Percentiles rank a stretch among this genome's conserved stretches.
Conservation (phyloP, 768 basidiomycete genomes). For the Suillus spraguei region DNA sequence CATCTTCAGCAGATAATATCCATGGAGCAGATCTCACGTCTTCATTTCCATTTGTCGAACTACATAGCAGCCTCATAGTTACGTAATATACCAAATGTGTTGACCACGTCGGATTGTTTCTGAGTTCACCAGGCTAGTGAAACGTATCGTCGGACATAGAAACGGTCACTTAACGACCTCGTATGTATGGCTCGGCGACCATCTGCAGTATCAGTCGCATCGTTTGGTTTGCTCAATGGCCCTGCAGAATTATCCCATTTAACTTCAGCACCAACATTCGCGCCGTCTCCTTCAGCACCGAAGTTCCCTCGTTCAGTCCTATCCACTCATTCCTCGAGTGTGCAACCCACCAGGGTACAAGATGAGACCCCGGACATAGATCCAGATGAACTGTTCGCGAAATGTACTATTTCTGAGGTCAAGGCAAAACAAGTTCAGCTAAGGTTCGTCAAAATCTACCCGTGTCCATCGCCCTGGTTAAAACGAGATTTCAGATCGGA, state of each 20-base stretch:
- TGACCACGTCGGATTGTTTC: conserved; percentile 1
- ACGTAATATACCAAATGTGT: conserved; percentile 22
- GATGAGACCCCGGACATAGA: conserved; percentile 39
- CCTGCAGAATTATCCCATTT: conserved; percentile 16
- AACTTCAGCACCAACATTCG: conserved; percentile 8
- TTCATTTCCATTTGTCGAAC: conserved; percentile 3
- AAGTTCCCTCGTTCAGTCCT: conserved; percentile 16
- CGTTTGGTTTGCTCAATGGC: conserved; percentile 24
- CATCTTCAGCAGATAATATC: conserved; percentile 14
- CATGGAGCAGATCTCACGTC: background rate
- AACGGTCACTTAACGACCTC: background rate
- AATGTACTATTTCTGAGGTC: conserved; percentile 71
- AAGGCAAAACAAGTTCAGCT: conserved; percentile 67
- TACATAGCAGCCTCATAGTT: conserved; percentile 17
- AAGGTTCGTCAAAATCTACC: conserved; percentile 45
- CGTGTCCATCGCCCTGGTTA: conserved; percentile 12
- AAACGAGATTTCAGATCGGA: conserved; percentile 51
- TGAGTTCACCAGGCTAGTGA: background rate
- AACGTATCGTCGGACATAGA: conserved; percentile 5
- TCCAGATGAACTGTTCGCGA: conserved; percentile 76
- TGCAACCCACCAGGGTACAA: conserved; percentile 19
- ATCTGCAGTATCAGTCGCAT: conserved; percentile 35
- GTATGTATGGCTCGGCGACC: conserved; percentile 42
- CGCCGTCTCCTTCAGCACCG: conserved; percentile 14
- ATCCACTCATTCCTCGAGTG: conserved; percentile 14